Percentiles rank a stretch among this genome's conserved stretches.
These are phyloP conservation scores for Calamus simplicifolius DNA, from an alignment of 176 grass and related monocot genomes.

Conservation along the genomic window DNA sequence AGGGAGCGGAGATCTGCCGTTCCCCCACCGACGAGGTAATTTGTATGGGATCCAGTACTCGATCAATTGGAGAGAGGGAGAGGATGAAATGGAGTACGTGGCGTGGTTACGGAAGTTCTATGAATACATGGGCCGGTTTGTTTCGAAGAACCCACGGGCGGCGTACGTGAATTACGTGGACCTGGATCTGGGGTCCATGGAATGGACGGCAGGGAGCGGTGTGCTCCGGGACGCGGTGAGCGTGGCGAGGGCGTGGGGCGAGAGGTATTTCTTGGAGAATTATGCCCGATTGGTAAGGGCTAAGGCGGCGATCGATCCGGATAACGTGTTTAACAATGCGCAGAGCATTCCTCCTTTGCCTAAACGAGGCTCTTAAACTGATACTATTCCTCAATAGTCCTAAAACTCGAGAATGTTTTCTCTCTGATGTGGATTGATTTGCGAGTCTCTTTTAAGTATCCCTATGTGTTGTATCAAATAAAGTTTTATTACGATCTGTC, in stretches of 20 bases:
- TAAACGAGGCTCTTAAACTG: background rate
- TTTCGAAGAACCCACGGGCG: conserved; percentile 29
- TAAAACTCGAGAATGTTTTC: no score
- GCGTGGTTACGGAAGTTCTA: conserved; percentile 47
- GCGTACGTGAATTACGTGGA: conserved; percentile 83
- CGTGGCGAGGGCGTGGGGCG: conserved; percentile 35
- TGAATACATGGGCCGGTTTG: conserved; percentile 28
- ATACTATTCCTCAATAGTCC: no score
- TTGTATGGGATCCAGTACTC: conserved; percentile 52
- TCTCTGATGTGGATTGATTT: no score
- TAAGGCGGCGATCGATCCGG: conserved; percentile 45
- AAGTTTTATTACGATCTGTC: no score
- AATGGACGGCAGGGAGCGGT: background rate
- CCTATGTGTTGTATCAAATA: no score
- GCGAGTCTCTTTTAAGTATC: no score
- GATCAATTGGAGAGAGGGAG: conserved; percentile 27
- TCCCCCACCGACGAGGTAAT: conserved; percentile 63
- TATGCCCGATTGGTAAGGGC: conserved; percentile 45
- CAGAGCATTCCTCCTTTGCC: conserved; percentile 55
- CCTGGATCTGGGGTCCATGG: conserved; percentile 52
- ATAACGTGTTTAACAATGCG: conserved; percentile 54
- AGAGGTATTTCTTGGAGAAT: conserved; percentile 62
- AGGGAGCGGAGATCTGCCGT: conserved; percentile 24
- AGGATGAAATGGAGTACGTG: conserved; percentile 29
- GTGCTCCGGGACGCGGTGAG: background rate